Evolutionary conservation across 129 eudicot genomes (phyloP), one percentile per base, ranked within the genome.

Genomic region (Rutidosis leptorrhynchoides): DNA sequence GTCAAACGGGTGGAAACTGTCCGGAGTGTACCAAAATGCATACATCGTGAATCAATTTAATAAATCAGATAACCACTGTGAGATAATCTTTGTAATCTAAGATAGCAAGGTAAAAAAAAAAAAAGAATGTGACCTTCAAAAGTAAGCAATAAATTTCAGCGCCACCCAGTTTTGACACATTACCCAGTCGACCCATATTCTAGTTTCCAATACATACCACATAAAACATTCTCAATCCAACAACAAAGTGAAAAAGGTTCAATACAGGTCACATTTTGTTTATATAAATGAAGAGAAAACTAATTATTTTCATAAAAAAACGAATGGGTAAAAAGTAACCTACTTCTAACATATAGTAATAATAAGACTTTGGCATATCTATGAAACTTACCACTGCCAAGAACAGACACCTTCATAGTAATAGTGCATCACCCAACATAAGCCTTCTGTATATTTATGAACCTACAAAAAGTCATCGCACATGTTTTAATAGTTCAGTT

Each of bases 361-460:
- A n/a, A n/a, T n/a, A n/a, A 40, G 12, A 10, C n/a, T 40, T 10
- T 15, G 3, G 11, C 46, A n/a, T 55, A 64, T n/a, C n/a, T n/a
- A n/a, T n/a, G 1, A 24, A 79, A 64, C 25, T 65, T 82, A 85
- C 98, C 98, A 93, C 73, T 85, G 83, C 98, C 98, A 93, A 32
- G 98, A 93, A 63, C 98, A 93, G 71, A 93, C 98, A 12, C 98
- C 98, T 86, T 93, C 98, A 65, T 93, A 93, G 80, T 93, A 93
- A 81, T 93, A 93, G 62, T 83, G 98, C 98, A 93, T 93, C 68
- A 88, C 98, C 98, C 98, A 93, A 76, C 98, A 93, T 70, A 93
- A 78, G 25, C 98, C 98, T 86, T 93, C 96, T 3, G 87, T 79
- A 71, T 93, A 93, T 69, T 68, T 93, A 64, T 63, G 64, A 5